These are phyloP conservation scores for Cryptococcus depauperatus DNA, from an alignment of 1,284 basidiomycete species.

Conservation along the genomic window DNA sequence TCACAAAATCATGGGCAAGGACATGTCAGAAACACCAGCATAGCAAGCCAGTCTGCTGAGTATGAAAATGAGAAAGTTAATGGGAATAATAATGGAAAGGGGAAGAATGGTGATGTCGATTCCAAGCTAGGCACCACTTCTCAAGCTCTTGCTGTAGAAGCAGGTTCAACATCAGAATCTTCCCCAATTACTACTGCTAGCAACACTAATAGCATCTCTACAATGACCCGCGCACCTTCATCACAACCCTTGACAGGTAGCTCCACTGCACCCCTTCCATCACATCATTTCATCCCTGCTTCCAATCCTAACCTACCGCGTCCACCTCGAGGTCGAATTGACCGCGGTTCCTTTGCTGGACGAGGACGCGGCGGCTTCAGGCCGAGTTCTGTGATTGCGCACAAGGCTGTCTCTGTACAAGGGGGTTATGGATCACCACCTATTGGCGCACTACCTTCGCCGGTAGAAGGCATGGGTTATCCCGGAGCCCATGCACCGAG, in stretches of 20 bases:
- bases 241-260: constrained; percentile 5
- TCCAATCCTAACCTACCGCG: constrained; percentile 18
- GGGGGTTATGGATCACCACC: constrained; percentile 14
- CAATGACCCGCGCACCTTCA: neutral
- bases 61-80: neutral
- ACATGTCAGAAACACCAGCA: too few relatives aligned
- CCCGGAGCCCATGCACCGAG: constrained; percentile 9
- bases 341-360: constrained; percentile 27
- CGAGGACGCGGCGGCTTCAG: constrained; percentile 26
- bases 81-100: neutral
- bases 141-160: neutral
- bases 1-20: too few relatives aligned
- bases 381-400: constrained; percentile 9
- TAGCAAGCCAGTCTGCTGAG: too few relatives aligned
- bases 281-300: constrained; percentile 17
- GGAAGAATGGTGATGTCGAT: neutral
- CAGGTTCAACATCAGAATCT: neutral
- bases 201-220: too few relatives aligned
- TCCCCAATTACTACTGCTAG: neutral
- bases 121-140: neutral
- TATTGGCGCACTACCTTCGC: constrained; percentile 5
- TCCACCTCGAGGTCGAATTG: constrained; percentile 16
- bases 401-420: constrained; percentile 7
- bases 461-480: constrained; percentile 13
- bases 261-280: constrained; percentile 22